Base-by-base conservation (phyloP, 352 stramenopile genomes). In the Pythium guiyangense region DNA sequence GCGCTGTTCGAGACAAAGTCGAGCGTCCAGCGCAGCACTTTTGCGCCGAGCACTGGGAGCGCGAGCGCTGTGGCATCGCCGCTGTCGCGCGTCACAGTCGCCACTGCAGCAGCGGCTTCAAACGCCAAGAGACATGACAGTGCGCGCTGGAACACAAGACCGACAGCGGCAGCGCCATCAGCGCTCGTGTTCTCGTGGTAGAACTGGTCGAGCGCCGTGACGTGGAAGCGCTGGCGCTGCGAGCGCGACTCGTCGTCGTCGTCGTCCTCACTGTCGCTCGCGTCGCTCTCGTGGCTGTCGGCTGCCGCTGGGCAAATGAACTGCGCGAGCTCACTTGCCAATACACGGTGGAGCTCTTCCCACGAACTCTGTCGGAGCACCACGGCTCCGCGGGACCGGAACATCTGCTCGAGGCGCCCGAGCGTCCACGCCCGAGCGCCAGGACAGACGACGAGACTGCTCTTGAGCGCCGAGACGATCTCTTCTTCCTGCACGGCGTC, bases 401-500 rank as follows among this genome's bases (percentile, higher is more conserved):
- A 78, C 4, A 84, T 37, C 49, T 74, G 54, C 45, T 73, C 64
- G 48, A 87, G 58, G 5, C 77, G 70, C 15, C 64, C 69, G 60
- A 85, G 74, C 9, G 57, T 72, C 74, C 74, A 87, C 0, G 64
- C 58, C 17, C 70, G 73, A 14, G 67, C 65, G 31, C 63, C 62
- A 25, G 54, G 69, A 11, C 66, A 86, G 56, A 69, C 62, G 35
- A 55, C 29, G 11, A 90, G 46, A 18, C 70, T 74, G 52, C 67
- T 84, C 54, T 86, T 85, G 10, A 86, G 45, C 0, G 71, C 75
- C 27, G 70, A 70, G 18, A 83, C 50, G 44, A 90, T 73, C 31
- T 86, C 75, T 67, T 87, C 74, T 68, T 91, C 78, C 67, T 93
- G 80, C 40, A 76, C 66, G 10, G 73, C 67, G 57, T 83, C 80